phyloP scores from a whole-genome alignment of 139 green algal species.

The Chlamydomonas eustigma region DNA sequence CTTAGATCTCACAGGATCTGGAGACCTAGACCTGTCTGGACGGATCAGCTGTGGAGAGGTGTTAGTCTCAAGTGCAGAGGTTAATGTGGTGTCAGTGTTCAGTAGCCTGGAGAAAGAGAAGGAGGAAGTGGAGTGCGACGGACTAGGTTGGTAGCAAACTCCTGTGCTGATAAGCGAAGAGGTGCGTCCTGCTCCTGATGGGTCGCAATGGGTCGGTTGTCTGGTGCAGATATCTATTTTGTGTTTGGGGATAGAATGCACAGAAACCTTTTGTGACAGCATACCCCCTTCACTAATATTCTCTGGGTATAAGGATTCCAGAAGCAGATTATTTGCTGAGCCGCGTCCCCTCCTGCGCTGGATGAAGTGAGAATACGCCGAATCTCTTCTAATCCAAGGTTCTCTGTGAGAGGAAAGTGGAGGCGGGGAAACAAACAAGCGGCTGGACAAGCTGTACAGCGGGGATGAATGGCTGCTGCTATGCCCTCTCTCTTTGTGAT shows the following conservation, averaged over 20 bases:
- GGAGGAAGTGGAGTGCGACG: neutral
- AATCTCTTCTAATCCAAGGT: neutral
- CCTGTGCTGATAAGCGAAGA: neutral
- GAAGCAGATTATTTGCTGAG: too few relatives aligned
- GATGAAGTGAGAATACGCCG: too few relatives aligned
- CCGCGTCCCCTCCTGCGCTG: too few relatives aligned
- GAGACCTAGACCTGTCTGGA: neutral
- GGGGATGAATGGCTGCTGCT: neutral
- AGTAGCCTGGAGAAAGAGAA: neutral
- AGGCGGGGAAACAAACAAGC: neutral
- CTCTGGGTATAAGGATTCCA: too few relatives aligned
- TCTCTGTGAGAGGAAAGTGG: neutral
- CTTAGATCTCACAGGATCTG: neutral
- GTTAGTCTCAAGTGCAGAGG: too few relatives aligned
- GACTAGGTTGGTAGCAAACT: neutral
- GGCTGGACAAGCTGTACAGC: neutral
- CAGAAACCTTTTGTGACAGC: too few relatives aligned
- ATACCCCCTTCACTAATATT: too few relatives aligned
- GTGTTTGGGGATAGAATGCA: too few relatives aligned
- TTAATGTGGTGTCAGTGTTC: too few relatives aligned
- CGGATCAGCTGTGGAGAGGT: too few relatives aligned
- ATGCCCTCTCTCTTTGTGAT: neutral
- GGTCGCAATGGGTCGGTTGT: neutral
- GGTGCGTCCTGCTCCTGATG: neutral
- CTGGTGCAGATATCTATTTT: too few relatives aligned